Evolutionary conservation across 1,284 basidiomycete species (phyloP).

Genomic region (Gymnopus androsaceus): DNA sequence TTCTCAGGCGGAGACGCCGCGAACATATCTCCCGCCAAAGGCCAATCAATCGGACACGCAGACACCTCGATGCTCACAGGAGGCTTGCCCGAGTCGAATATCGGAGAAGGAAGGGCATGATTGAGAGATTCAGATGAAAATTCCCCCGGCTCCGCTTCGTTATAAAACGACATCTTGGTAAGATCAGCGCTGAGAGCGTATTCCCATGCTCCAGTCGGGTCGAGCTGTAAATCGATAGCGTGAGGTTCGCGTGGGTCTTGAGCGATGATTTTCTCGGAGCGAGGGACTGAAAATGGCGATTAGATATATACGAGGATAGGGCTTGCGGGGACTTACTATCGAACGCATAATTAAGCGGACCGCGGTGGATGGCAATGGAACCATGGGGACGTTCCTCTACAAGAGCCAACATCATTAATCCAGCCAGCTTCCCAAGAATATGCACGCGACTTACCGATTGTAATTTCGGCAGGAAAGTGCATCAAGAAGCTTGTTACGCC

Average conservation of each 20-base stretch:
- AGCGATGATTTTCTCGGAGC: constrained; percentile 34
- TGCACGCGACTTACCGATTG: constrained; percentile 38
- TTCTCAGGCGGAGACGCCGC: constrained; percentile 37
- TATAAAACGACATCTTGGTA: constrained; percentile 37
- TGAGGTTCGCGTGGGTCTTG: constrained; percentile 36
- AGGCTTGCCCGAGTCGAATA: constrained; percentile 40
- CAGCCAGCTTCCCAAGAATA: constrained; percentile 1
- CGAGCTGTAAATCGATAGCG: constrained; percentile 41
- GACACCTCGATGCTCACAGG: constrained; percentile 40
- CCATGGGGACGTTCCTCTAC: constrained; percentile 52
- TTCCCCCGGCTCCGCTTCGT: constrained; percentile 17
- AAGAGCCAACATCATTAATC: not conserved
- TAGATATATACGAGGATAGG: not conserved
- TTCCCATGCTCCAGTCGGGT: constrained; percentile 37
- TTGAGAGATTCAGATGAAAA: not conserved
- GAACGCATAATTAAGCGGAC: constrained; percentile 44
- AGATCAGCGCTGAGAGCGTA: constrained; percentile 45
- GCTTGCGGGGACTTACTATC: constrained; percentile 25
- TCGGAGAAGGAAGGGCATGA: constrained; percentile 35
- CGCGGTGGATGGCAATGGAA: constrained; percentile 42
- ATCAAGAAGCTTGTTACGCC: constrained; percentile 49
- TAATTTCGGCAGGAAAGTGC: constrained; percentile 50
- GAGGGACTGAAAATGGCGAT: constrained; percentile 17
- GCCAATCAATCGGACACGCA: constrained; percentile 42
- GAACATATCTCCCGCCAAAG: constrained; percentile 39